A percentile compares a stretch with the other conserved stretches of the same genome.
Evolutionary conservation across 345 rosid species (phyloP).

Genomic region (Aquilaria malaccensis): DNA sequence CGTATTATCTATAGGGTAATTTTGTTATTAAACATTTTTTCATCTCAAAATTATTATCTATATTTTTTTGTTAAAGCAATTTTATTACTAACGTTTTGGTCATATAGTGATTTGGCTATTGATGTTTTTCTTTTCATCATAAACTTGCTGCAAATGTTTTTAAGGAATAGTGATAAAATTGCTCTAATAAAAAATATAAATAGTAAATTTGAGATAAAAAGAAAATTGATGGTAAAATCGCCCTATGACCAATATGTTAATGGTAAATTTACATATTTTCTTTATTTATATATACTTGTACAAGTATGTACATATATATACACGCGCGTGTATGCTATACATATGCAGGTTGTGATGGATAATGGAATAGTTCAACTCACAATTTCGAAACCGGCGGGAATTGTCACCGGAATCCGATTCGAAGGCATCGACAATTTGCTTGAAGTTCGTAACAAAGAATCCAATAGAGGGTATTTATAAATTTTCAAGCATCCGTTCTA

Average conservation of each 20-base stretch:
- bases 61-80: not conserved
- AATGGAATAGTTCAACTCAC: constrained; percentile 36
- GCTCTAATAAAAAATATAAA: no score
- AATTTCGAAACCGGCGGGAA: constrained; percentile 38
- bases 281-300: not conserved
- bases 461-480: constrained; percentile 36
- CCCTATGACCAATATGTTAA: not conserved
- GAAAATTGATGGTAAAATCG: no score
- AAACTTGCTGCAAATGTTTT: no score
- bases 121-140: no score
- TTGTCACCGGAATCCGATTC: constrained; percentile 31
- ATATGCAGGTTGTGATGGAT: constrained; percentile 37
- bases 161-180: no score
- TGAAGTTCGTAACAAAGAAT: constrained; percentile 35
- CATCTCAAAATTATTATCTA: not conserved
- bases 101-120: no score
- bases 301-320: not conserved
- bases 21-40: no score
- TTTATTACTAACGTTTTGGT: not conserved
- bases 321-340: not conserved
- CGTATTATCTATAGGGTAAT: no score
- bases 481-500: no score
- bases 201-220: no score
- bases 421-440: constrained; percentile 42
- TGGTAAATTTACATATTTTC: not conserved